A percentile compares a stretch with the other conserved stretches of the same genome.
phyloP scores from a whole-genome alignment of 441 rosid species.

The Pelargonium fulgidum region DNA sequence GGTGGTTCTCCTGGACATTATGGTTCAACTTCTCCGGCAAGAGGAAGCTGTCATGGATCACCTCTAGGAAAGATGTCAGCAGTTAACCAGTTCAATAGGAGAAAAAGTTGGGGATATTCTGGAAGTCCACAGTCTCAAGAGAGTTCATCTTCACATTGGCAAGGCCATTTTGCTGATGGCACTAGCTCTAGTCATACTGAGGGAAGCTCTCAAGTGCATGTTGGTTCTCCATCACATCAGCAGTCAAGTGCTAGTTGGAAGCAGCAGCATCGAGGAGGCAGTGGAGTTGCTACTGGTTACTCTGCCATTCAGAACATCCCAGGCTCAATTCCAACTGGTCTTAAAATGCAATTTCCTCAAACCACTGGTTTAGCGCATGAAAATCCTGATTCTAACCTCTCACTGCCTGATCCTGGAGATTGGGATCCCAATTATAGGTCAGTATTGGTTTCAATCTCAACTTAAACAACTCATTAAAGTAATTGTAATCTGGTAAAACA shows the following conservation, averaged over 20 bases:
- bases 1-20: constrained; percentile 90
- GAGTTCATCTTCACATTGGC: constrained; percentile 52
- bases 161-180: constrained; percentile 58
- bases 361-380: constrained; percentile 43
- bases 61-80: constrained; percentile 87
- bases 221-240: constrained; percentile 48
- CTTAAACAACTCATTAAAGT: not conserved
- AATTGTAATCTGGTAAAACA: not conserved
- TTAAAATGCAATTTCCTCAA: constrained; percentile 39
- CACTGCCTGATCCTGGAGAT: constrained; percentile 90
- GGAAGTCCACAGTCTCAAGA: constrained; percentile 80
- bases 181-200: constrained; percentile 46
- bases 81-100: constrained; percentile 72
- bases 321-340: constrained; percentile 37
- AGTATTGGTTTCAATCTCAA: constrained; percentile 17
- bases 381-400: constrained; percentile 42
- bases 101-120: constrained; percentile 72
- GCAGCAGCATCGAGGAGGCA: constrained; percentile 50
- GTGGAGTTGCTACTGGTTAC: constrained; percentile 40
- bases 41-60: constrained; percentile 87
- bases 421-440: constrained; percentile 99
- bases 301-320: constrained; percentile 43
- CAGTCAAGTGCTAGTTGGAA: constrained; percentile 55
- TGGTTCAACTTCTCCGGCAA: constrained; percentile 95
- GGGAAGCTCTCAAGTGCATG: constrained; percentile 41